Base-by-base conservation (phyloP, 352 stramenopile genomes). In the Phytophthora foliorum region DNA sequence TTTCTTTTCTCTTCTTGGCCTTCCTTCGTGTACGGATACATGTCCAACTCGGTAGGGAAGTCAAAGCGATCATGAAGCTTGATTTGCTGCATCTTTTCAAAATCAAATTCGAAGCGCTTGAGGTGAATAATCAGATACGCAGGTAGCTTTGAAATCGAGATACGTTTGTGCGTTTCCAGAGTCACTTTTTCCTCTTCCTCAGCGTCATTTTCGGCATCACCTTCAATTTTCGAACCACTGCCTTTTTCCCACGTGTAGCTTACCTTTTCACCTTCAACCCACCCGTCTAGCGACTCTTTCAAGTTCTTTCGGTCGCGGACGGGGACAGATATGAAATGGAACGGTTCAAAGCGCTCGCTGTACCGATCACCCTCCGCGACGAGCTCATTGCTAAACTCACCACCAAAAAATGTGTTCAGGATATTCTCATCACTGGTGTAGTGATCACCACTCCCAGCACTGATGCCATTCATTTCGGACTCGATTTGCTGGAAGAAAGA, bases 41-140 rank as follows among this genome's bases (percentile, higher is more conserved):
- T 96, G 61, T 97, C 86, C 17, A 98, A 72, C 36, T 91, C 79
- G 45, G 81, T 91, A 4, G 93, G 93, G 59, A 98, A 98, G 54
- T 98, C 96, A 55, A 98, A 97, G 9, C 88, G 84, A 57, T 97
- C 90, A 63, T 98, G 97, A 2, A 98, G 86, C 59, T 99, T 98
- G 42, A 88, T 93, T 71, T 97, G 92, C 46, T 97, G 89, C 89
- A 98, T 97, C 13, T 88, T 95, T 57, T 98, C 93, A 38, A 98
- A 97, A 71, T 98, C 93, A 65, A 98, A 98, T 60, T 98, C 94
- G 46, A 99, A 99, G 0, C 95, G 87, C 77, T 99, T 98, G 11
- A 98, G 62, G 59, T 99, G 96, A 54, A 99, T 93, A 34, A 98
- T 93, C 25, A 99, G 72, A 52, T 96, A 87, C 22, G 90, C 78